phyloP scores from a whole-genome alignment of 83 land plant species.

The Thuja plicata region DNA sequence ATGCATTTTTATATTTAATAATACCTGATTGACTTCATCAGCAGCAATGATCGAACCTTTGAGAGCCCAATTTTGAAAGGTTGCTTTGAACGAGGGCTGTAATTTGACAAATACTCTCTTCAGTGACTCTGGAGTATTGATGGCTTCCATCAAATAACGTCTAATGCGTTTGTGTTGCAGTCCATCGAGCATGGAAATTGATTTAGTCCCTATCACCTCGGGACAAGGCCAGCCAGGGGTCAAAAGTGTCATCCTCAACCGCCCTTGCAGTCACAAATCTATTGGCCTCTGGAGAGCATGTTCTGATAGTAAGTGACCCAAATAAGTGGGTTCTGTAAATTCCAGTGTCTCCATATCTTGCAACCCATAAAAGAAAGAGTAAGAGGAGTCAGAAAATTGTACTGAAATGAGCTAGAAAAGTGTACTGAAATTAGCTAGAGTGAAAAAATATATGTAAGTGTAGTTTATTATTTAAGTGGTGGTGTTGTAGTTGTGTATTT shows the following conservation, averaged over 20 bases:
- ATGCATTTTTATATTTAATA: background rate
- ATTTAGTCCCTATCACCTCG: constrained; percentile 12
- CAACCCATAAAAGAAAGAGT: background rate
- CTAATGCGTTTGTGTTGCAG: constrained; percentile 19
- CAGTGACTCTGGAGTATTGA: constrained; percentile 26
- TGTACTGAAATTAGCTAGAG: too few species aligned
- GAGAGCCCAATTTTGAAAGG: constrained; percentile 21
- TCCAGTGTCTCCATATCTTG: background rate
- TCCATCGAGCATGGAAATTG: constrained; percentile 20
- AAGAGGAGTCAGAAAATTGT: background rate
- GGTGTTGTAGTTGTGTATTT: too few species aligned
- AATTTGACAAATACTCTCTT: constrained; percentile 4
- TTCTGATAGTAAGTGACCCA: constrained; percentile 24
- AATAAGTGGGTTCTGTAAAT: background rate
- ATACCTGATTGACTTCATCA: constrained; percentile 20
- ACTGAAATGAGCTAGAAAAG: too few species aligned
- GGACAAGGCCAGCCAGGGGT: constrained; percentile 20
- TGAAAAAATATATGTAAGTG: too few species aligned
- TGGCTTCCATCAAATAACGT: constrained; percentile 17
- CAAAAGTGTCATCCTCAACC: background rate
- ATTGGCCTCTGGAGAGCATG: constrained; percentile 19
- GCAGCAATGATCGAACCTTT: constrained; percentile 20
- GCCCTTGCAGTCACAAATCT: constrained; percentile 19
- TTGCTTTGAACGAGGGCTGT: constrained; percentile 22
- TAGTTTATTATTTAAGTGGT: too few species aligned